Base-by-base conservation (phyloP, 331 rosid species). In the Malus hybrid region DNA sequence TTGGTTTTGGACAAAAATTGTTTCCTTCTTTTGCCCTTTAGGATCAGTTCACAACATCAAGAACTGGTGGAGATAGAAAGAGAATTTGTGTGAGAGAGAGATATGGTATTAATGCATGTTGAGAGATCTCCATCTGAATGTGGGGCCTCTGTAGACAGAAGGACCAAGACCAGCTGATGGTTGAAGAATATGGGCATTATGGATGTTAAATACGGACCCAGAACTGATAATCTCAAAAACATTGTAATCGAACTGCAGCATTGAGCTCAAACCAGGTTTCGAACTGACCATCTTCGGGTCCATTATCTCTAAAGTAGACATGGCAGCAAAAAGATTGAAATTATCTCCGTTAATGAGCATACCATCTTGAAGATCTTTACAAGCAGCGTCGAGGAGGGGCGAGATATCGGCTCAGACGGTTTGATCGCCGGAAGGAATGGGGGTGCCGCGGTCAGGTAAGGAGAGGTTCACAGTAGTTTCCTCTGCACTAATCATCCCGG, bases 251-350 rank as follows among this genome's bases (percentile, higher is more conserved):
- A 91, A 94, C 77, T 85, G 97, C 87, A 94, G 75, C 18, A 91
- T 29, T 15, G 95, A 87, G 66, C 82, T 81, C 77, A 88, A 33
- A 5, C 85, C 57, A 12, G 93, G 97, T 74, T 91, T 94, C 73
- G 24, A 24, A 24, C 24, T 24, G 24, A 1, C 98, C 98, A 93
- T 93, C 89, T 93, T 93, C 19, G 98, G 98, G 82, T 93, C 98
- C 98, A 93, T 93, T 82, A 93, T 93, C 98, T 93, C 98, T 70
- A 93, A 79, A 26, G 97, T 96, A 71, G 97, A 91, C 98, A 93
- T 91, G 73, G 98, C 98, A 60, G 98, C 88, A 78, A 87, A 93
- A 29, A 93, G 97, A 82, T 93, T 89, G 84, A 93, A 93, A 82
- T 89, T 93, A 29, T 93, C 97, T 5, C 97, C 98, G 52, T 91